Conservation (phyloP, 2,329 filamentous ascomycete species). For the Sclerotinia subarctica region DNA sequence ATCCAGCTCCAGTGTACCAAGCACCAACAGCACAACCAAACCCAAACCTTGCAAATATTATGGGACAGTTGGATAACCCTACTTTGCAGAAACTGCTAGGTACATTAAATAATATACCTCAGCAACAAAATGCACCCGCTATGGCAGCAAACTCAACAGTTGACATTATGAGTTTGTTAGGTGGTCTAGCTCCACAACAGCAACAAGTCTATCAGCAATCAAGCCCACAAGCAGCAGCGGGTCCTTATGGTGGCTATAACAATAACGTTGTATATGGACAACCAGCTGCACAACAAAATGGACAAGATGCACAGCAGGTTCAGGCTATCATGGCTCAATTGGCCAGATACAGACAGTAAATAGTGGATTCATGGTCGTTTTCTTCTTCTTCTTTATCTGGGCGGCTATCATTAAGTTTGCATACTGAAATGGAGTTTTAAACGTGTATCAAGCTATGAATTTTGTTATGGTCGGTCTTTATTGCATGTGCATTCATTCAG, state of each 20-base stretch:
- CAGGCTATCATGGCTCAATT: conserved; percentile 74
- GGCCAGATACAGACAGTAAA: conserved; percentile 56
- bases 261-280: not conserved
- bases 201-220: conserved; percentile 29
- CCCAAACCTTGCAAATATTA: conserved; percentile 60
- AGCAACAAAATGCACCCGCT: conserved; percentile 31
- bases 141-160: conserved; percentile 39
- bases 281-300: conserved; percentile 30
- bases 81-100: conserved; percentile 69
- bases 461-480: not conserved
- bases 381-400: not conserved
- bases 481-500: not conserved
- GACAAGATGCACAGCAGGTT: conserved; percentile 52
- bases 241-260: conserved; percentile 19
- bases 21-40: conserved; percentile 38
- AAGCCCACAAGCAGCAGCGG: conserved; percentile 24
- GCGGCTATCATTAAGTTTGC: not conserved
- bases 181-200: conserved; percentile 32
- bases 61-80: conserved; percentile 65
- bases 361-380: conserved; percentile 33
- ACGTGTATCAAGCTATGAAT: not conserved
- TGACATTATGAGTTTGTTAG: conserved; percentile 37
- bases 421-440: conserved; percentile 3
- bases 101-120: conserved; percentile 45
- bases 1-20: conserved; percentile 36